Base-by-base conservation (phyloP, 192 early-diverging fungal genomes). In the Chytriomyces hyalinus region DNA sequence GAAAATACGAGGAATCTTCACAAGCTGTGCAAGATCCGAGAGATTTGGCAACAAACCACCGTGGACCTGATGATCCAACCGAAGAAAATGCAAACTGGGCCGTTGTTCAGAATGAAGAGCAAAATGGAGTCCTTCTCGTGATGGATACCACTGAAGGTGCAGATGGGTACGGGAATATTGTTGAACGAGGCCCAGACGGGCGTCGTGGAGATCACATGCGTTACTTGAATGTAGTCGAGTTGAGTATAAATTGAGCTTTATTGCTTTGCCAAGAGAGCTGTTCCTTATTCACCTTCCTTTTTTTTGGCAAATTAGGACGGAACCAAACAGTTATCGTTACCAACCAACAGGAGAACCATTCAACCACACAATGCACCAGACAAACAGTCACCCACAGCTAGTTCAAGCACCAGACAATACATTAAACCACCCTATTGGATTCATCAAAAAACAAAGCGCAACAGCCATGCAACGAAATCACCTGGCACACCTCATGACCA, bases 371-470 rank as follows among this genome's bases (percentile, higher is more conserved):
- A 47, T 46, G 66, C 45, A 28, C 3, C 66, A 15, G 22, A 28
- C 53, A 13, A 57, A 57, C 20, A n/a, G 2, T 13, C 53, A 20
- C 53, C 53, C 36, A 36, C 36, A 36, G 36, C 36, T 36, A 36
- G 36, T 36, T 36, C 36, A 36, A 36, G 36, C 36, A 36, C 36
- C 36, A 36, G 36, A 36, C 36, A 36, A 36, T 36, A 36, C 36
- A 36, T 36, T 2, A 36, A 36, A 64, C 62, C 13, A 64, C 24
- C 24, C 62, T 7, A 46, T 46, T 46, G 17, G 24, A 8, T 9
- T 67, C 11, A 67, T 67, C 45, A 67, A 67, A 47, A 67, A 67
- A 67, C 66, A 67, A 67, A 28, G 43, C 13, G 66, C 66, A 11
- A 17, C 13, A 28, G 44, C 47, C 11, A 67, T 67, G 66, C 66